These are phyloP conservation scores for Gossypium thurberi DNA, from an alignment of 345 rosid species.

Conservation along the genomic window DNA sequence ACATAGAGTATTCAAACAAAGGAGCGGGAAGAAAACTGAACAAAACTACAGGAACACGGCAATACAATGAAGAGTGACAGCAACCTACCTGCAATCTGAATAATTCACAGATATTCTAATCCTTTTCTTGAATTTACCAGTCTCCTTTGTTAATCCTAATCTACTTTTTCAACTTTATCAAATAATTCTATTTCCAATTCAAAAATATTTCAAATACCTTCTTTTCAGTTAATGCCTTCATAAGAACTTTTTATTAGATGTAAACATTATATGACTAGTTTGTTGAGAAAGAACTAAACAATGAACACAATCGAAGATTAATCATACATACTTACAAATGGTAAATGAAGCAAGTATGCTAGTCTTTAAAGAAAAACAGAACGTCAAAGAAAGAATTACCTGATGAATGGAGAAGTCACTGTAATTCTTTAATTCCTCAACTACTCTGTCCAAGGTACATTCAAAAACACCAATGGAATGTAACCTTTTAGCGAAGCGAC, in stretches of 20 bases:
- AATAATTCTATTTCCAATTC: not conserved
- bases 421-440: conserved; percentile 74
- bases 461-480: conserved; percentile 84
- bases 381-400: conserved; percentile 36
- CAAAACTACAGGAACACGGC: not conserved
- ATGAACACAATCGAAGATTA: not conserved
- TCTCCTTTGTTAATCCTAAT: conserved; percentile 3
- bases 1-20: not conserved
- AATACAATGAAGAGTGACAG: not conserved
- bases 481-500: conserved; percentile 63
- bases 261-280: not conserved
- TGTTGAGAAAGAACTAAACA: not conserved
- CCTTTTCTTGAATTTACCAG: not conserved
- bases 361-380: not conserved
- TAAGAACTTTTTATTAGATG: not conserved
- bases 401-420: conserved; percentile 84
- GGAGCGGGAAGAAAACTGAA: not conserved
- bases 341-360: not conserved
- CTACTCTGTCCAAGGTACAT: conserved; percentile 77
- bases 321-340: not conserved
- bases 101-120: not conserved
- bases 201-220: conserved; percentile 3
- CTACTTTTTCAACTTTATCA: not conserved
- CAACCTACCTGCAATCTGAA: not conserved
- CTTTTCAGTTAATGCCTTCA: not conserved